A percentile compares a stretch with the other conserved stretches of the same genome.
Conservation (phyloP, 148 eudicot genomes). For the Heliosperma pusillum region DNA sequence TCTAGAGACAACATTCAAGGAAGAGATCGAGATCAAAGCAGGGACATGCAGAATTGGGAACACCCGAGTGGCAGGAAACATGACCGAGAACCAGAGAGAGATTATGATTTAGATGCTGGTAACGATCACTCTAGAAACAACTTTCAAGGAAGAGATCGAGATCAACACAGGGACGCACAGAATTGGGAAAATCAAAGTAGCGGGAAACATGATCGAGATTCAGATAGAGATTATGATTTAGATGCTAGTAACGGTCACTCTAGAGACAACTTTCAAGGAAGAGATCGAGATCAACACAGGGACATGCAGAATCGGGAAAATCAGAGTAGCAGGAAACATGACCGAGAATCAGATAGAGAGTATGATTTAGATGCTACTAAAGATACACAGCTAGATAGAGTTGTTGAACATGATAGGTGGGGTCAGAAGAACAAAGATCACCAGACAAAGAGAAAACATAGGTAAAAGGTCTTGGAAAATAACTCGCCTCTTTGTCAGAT, state of each 20-base stretch:
- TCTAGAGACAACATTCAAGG: slow-evolving; percentile 24
- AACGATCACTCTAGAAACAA: slow-evolving; percentile 18
- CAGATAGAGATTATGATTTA: slow-evolving; percentile 34
- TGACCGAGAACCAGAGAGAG: slow-evolving; percentile 43
- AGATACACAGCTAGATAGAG: slow-evolving; percentile 44
- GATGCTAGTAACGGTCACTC: slow-evolving; percentile 25
- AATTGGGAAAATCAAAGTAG: slow-evolving; percentile 18
- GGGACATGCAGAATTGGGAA: slow-evolving; percentile 23
- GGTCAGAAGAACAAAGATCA: slow-evolving; percentile 43
- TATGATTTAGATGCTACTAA: slow-evolving; percentile 26
- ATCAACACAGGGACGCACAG: slow-evolving; percentile 18
- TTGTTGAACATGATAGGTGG: slow-evolving; percentile 37
- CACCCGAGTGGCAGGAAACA: slow-evolving; percentile 29
- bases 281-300: slow-evolving; percentile 24
- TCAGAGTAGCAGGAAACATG: slow-evolving; percentile 32
- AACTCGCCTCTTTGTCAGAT: neutral
- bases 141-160: slow-evolving; percentile 26
- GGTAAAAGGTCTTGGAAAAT: slow-evolving; percentile 38
- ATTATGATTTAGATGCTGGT: slow-evolving; percentile 27
- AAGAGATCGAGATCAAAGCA: slow-evolving; percentile 23
- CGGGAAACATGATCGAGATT: slow-evolving; percentile 39
- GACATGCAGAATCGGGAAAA: slow-evolving; percentile 21
- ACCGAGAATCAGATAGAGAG: slow-evolving; percentile 41
- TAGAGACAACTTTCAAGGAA: slow-evolving; percentile 25
- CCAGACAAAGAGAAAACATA: slow-evolving; percentile 34